Evolutionary conservation across 805 yeast species (phyloP), one percentile per base, ranked within the genome.

Genomic region (Yarrowia sp.): DNA sequence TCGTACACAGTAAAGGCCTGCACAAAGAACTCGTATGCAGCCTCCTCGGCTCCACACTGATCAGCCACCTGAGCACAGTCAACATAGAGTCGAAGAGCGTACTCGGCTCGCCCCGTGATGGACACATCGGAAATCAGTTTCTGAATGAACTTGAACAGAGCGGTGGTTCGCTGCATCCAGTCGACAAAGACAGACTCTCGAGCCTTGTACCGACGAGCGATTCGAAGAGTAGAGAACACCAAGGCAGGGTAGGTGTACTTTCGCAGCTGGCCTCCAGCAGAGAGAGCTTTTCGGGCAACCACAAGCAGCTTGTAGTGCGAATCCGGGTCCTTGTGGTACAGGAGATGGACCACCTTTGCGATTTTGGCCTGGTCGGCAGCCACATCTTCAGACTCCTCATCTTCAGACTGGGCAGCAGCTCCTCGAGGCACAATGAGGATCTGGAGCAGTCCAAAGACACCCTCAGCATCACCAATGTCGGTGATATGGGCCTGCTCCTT

Each of bases 1-100:
- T 93, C 98, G 73, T 90, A 92, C 0, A 91, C 82, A 0, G 92
- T 83, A 73, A 92, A 90, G 3, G 96, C 88, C 74, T 92, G 96
- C 41, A 90, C 92, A 74, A 88, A 90, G 71, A 91, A 86, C 76
- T 95, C 99, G 76, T 90, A 90, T 14, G 93, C 80, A 35, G 91
- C 85, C 66, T 88, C 91, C 66, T 86, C 87, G 42, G 86, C 78
- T 15, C 81, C 78, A 32, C 88, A 78, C 74, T 89, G 93, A 73
- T 95, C 97, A 0, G 98, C 93, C 2, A 90, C 75, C 14, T 84
- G 77, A 0, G 96, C 97, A 42, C 87, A 82, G 60, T 85, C 80
- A 64, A 90, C 77, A 72, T 88, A 88, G 68, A 69, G 71, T 32
- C 81, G 69, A 47, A 77, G 70, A 10, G 80, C 76, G 36, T 72